Percentiles rank a stretch among this genome's conserved stretches.
phyloP scores from a whole-genome alignment of 2,329 filamentous ascomycete species.

The Colletotrichum echinochloae region DNA sequence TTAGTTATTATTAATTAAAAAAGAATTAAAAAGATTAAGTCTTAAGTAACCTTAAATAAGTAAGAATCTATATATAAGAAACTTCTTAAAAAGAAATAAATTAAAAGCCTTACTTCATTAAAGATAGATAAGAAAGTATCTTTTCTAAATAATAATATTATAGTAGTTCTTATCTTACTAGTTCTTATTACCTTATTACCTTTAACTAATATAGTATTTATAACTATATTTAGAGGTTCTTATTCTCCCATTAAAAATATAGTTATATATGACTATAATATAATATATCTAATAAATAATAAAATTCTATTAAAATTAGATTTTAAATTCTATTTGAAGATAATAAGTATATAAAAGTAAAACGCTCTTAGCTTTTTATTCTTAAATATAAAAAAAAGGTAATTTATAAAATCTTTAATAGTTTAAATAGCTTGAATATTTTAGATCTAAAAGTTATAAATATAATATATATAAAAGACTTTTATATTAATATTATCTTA shows the following conservation, averaged over 20 bases:
- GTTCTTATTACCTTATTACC: no score
- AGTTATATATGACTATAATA: no score
- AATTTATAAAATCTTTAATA: no score
- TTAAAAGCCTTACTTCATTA: no score
- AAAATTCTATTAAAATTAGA: neutral
- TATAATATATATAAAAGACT: no score
- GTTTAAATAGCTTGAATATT: no score
- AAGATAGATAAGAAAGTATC: no score
- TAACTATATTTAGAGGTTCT: no score
- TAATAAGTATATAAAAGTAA: neutral
- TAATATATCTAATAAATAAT: neutral
- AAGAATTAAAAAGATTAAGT: neutral
- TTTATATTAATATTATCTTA: neutral
- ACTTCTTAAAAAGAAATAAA: neutral
- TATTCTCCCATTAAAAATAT: neutral
- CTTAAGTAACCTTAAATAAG: neutral
- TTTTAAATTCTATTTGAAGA: neutral
- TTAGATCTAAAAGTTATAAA: no score
- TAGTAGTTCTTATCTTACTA: no score
- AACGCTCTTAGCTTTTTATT: fast-evolving
- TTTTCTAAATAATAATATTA: neutral
- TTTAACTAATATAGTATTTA: neutral
- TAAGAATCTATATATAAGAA: neutral
- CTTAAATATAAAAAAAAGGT: neutral
- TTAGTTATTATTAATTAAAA: neutral